Evolutionary conservation across 805 yeast genomes (phyloP), one percentile per base, ranked within the genome.

Genomic region (Ogataea populi-albae): DNA sequence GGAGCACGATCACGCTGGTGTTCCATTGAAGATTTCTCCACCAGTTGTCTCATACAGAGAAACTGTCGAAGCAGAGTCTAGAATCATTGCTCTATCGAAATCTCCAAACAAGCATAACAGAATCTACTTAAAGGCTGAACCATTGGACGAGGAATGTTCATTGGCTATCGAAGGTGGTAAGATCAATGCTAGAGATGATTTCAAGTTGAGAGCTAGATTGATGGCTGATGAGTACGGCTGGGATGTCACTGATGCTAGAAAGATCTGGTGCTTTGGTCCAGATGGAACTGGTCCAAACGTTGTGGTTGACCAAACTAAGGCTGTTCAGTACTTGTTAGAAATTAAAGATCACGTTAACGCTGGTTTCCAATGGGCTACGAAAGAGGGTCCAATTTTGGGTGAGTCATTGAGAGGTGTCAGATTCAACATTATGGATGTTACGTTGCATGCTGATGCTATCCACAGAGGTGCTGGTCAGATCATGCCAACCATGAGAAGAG

Each of bases 381-480:
- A 86, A 79, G 97, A 93, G 75, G 98, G 98, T 80, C 98, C 98
- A 69, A 75, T 91, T 69, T 77, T 93, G 65, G 96, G 95, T 78
- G 98, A 93, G 81, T 76, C 73, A 71, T 73, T 88, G 77, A 88
- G 98, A 81, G 86, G 95, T 62, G 79, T 88, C 64, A 88, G 98
- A 78, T 75, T 87, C 72, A 91, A 91, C 95, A 85, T 91, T 66
- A 79, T 91, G 77, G 98, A 91, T 82, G 98, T 91, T 66, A 89
- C 96, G 59, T 79, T 91, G 73, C 98, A 91, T 75, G 96, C 98
- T 68, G 98, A 91, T 86, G 96, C 98, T 73, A 91, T 91, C 75
- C 98, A 91, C 86, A 89, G 98, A 86, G 98, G 98, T 81, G 96
- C 95, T 77, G 98, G 98, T 76, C 98, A 91, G 80, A 81, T 91